A percentile compares a stretch with the other conserved stretches of the same genome.
Conservation (phyloP, 148 eudicot species). For the Camellia sinensis region DNA sequence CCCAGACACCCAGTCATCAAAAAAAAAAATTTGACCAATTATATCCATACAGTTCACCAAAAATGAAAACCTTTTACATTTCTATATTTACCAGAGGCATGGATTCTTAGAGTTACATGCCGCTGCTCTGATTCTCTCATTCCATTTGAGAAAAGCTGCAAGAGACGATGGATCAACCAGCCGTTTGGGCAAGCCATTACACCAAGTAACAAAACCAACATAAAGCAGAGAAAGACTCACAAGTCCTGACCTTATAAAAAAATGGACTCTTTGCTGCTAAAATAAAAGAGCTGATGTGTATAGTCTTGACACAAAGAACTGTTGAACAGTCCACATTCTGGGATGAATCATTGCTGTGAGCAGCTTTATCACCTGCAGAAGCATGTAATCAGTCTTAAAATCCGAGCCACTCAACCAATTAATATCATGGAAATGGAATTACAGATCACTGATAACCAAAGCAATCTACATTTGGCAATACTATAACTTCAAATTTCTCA, state of each 20-base stretch:
- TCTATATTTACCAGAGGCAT: conserved; percentile 44
- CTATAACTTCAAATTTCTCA: neutral
- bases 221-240: neutral
- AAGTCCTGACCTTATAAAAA: conserved; percentile 58
- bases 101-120: conserved; percentile 42
- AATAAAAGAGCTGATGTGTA: conserved; percentile 79
- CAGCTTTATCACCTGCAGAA: conserved; percentile 56
- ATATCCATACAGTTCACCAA: neutral
- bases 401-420: neutral
- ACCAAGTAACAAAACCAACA: conserved; percentile 40
- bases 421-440: conserved; percentile 3
- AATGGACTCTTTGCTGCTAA: conserved; percentile 80
- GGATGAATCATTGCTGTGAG: conserved; percentile 38
- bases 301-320: conserved; percentile 41
- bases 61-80: neutral
- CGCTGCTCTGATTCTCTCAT: conserved; percentile 53
- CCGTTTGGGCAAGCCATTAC: conserved; percentile 28
- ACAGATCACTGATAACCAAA: no score
- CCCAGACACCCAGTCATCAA: no score
- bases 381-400: conserved; percentile 27
- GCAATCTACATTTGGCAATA: neutral
- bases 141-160: conserved; percentile 63
- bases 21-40: neutral
- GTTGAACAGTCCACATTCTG: conserved; percentile 45
- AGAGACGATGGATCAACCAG: neutral